Conservation (phyloP, 129 eudicot genomes). For the Helianthus annuus region HanXRQr2.0-SUNRISE NC_035448.2:116670125-116670624, state of each 20-base stretch:
- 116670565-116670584: too few species aligned
- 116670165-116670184: not conserved
- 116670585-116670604: too few species aligned
- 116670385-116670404: not conserved
- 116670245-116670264: not conserved
- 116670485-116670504: too few species aligned
- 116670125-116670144: conserved; percentile 13
- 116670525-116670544: too few species aligned
- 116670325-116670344: not conserved
- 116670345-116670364: not conserved
- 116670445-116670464: too few species aligned
- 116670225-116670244: not conserved
- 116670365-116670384: not conserved
- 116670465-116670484: too few species aligned
- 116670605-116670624: too few species aligned
- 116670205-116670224: not conserved
- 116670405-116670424: not conserved
- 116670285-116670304: not conserved
- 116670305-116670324: not conserved
- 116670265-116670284: too few species aligned
- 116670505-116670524: too few species aligned
- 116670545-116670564: too few species aligned
- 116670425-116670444: too few species aligned
- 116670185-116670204: not conserved
- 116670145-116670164: not conserved